Evolutionary conservation across 176 grass and related monocot species (phyloP).

Genomic region (Raddia guianensis): DNA sequence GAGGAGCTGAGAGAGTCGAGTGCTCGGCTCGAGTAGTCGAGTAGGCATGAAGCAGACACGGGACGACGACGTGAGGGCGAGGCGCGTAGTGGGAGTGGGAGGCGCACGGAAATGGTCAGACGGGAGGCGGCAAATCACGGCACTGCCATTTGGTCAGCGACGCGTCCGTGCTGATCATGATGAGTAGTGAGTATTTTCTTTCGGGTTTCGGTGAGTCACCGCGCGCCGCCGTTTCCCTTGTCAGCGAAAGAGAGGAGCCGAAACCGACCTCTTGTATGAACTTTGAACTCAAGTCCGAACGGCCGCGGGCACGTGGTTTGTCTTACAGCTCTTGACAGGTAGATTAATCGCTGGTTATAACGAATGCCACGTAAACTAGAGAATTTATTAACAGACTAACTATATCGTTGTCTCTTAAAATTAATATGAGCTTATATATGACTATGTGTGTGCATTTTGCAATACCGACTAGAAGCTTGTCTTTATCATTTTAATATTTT

Average conservation of each 20-base stretch:
- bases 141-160: conserved; percentile 46
- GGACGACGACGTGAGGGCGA: not conserved
- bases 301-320: too few relatives aligned
- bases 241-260: not conserved
- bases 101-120: conserved; percentile 34
- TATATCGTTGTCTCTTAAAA: too few relatives aligned
- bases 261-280: not conserved
- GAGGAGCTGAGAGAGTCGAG: not conserved
- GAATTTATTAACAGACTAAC: too few relatives aligned
- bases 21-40: not conserved
- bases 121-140: conserved; percentile 35
- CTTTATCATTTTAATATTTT: too few relatives aligned
- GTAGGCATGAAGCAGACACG: not conserved
- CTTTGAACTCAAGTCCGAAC: not conserved
- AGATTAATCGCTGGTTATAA: too few relatives aligned
- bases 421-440: too few relatives aligned
- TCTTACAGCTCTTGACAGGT: too few relatives aligned
- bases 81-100: conserved; percentile 31
- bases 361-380: too few relatives aligned
- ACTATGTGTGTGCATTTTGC: too few relatives aligned
- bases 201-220: not conserved
- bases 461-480: too few relatives aligned
- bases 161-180: not conserved
- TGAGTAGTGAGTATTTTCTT: not conserved
- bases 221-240: not conserved